A percentile compares a stretch with the other conserved stretches of the same genome.
Evolutionary conservation across 2,329 filamentous ascomycete genomes (phyloP).

Genomic region (Hypoxylon sp.): DNA sequence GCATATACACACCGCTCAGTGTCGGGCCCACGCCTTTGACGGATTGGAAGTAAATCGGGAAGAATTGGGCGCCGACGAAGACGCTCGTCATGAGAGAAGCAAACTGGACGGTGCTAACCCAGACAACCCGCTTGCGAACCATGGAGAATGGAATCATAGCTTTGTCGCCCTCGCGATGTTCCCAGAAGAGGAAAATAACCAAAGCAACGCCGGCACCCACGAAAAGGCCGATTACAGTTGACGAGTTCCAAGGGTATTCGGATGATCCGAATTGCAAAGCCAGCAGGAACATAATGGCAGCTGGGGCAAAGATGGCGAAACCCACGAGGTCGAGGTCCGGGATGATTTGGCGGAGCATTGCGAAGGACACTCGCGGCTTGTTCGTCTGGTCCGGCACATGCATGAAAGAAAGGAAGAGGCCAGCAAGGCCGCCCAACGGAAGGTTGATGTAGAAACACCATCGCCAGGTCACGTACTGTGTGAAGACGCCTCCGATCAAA

Average conservation of each 20-base stretch:
- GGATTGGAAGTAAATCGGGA: constrained; percentile 53
- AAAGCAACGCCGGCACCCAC: constrained; percentile 52
- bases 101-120: constrained; percentile 56
- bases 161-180: constrained; percentile 57
- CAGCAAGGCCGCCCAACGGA: constrained; percentile 57
- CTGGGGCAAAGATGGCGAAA: constrained; percentile 58
- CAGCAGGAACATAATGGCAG: constrained; percentile 58
- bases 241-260: constrained; percentile 56
- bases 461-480: constrained; percentile 57
- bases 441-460: constrained; percentile 65
- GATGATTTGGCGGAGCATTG: constrained; percentile 47
- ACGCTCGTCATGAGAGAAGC: constrained; percentile 59
- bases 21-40: constrained; percentile 49
- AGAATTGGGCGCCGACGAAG: constrained; percentile 53
- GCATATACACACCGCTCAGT: constrained; percentile 52
- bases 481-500: constrained; percentile 60
- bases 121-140: constrained; percentile 58
- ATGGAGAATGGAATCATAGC: constrained; percentile 65
- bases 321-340: constrained; percentile 58
- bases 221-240: constrained; percentile 57
- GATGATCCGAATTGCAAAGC: constrained; percentile 61
- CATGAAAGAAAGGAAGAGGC: constrained; percentile 50
- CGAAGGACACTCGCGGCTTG: constrained; percentile 48
- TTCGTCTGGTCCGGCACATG: constrained; percentile 54
- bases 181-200: constrained; percentile 57